Evolutionary conservation across 768 basidiomycete species (phyloP).

Genomic region (Leccinum boreale): DNA sequence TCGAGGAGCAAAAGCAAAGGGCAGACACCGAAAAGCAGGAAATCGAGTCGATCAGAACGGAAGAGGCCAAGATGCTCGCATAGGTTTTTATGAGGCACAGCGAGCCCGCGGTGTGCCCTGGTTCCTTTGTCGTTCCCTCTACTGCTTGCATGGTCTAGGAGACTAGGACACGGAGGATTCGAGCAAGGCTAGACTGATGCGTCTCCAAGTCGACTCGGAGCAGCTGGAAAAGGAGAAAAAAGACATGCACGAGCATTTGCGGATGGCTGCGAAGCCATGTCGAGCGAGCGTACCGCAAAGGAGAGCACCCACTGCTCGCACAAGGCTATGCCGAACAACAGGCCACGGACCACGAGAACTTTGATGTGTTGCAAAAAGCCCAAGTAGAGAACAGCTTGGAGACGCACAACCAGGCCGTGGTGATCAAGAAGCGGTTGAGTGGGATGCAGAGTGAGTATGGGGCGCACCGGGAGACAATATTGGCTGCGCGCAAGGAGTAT

Average conservation of each 20-base stretch:
- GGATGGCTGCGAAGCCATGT: constrained; percentile 28
- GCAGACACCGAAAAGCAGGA: constrained; percentile 65
- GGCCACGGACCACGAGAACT: constrained; percentile 50
- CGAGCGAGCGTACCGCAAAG: constrained; percentile 86
- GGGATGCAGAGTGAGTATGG: constrained; percentile 72
- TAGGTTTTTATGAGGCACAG: constrained; percentile 79
- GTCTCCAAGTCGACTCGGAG: constrained; percentile 70
- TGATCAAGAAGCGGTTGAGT: constrained; percentile 69
- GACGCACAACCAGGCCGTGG: constrained; percentile 63
- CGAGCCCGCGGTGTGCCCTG: constrained; percentile 57
- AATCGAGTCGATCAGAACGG: constrained; percentile 54
- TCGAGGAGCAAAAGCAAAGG: constrained; percentile 55
- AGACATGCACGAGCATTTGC: no score
- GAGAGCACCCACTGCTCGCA: constrained; percentile 80
- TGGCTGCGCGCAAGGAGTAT: constrained; percentile 49
- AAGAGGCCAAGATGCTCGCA: constrained; percentile 86
- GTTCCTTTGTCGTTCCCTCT: not conserved
- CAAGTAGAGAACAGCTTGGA: constrained; percentile 53
- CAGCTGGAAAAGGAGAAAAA: constrained; percentile 66
- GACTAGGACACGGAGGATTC: constrained; percentile 56
- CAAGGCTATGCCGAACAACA: no score
- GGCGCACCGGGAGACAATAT: constrained; percentile 47
- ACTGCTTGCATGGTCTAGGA: constrained; percentile 43
- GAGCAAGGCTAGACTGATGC: constrained; percentile 83
- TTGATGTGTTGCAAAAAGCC: constrained; percentile 56